Base-by-base conservation (phyloP, 2,329 filamentous ascomycete species). In the Pyrenochaeta sp. region DNA sequence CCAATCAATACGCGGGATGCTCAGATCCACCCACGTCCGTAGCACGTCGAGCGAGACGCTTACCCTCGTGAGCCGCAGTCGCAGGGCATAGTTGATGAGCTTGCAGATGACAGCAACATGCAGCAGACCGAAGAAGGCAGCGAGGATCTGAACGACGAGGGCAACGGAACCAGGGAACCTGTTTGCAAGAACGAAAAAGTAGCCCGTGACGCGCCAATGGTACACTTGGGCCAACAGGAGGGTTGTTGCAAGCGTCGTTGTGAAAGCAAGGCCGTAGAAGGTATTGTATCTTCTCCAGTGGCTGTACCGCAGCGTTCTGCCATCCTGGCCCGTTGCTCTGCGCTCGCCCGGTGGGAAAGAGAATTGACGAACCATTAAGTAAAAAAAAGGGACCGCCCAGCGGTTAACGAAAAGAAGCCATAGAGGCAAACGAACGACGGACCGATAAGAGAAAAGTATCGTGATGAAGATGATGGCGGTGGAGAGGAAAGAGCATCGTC, bases 21-120 rank as follows among this genome's bases (percentile, higher is more conserved):
- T 67, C 51, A 68, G 58, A 18, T 68, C 62, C 29, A 71, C 61
- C 68, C 68, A 71, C 14, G 65, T 66, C 11, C 68, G 63, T 31
- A 69, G 46, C 1, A 66, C 53, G 47, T 69, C 66, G 37, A 71
- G 53, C 2, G 65, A 65, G 12, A 71, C 65, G 27, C 54, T 67
- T n/a, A 62, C 59, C 21, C 55, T 64, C 7, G 45, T 57, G 17
- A 69, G 56, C 2, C 66, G 63, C 7, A 71, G 20, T 29, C 66
- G 60, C 17, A 69, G 56, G 10, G 65, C 65, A 52, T 66, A 68
- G 51, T 71, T 71, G 60, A 71, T 64, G 15, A 71, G 49, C 50
- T 67, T 64, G 53, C 60, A 65, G 4, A 69, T 56, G 11, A 66
- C 66, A 12, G 65, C 65, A 7, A 69, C 57, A 49, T 68, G 67